Evolutionary conservation across 2,329 filamentous ascomycete species (phyloP).

Genomic region (Endocalyx cinctus): DNA sequence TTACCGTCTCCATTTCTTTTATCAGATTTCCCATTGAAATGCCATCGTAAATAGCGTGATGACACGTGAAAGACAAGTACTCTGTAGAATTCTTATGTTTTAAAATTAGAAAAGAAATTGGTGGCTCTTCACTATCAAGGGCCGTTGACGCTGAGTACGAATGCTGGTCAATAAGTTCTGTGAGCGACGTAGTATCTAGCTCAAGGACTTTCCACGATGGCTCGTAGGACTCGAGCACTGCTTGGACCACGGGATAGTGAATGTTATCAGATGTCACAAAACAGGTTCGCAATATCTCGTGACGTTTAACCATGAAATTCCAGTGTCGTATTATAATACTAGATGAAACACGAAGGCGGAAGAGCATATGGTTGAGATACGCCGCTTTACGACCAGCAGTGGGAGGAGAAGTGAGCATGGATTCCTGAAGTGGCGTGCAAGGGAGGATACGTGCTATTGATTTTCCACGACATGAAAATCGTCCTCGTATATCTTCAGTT

Average conservation of each 20-base stretch:
- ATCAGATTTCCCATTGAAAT: slow-evolving; percentile 68
- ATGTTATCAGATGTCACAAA: slow-evolving; percentile 63
- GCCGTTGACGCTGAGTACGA: slow-evolving; percentile 31
- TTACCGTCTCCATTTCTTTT: slow-evolving; percentile 59
- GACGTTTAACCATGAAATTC: slow-evolving; percentile 57
- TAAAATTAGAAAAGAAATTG: slow-evolving; percentile 40
- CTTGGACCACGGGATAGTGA: slow-evolving; percentile 64
- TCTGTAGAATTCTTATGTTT: slow-evolving; percentile 27
- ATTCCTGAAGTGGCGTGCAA: slow-evolving; percentile 83
- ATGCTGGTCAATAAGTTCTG: slow-evolving; percentile 28
- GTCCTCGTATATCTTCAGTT: slow-evolving; percentile 23
- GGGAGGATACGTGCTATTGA: slow-evolving; percentile 59
- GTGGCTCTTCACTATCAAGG: slow-evolving; percentile 41
- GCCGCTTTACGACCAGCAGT: slow-evolving; percentile 32
- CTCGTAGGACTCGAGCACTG: slow-evolving; percentile 51
- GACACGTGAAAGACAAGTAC: slow-evolving; percentile 51
- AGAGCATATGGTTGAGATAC: slow-evolving; percentile 70
- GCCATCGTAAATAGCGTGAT: slow-evolving; percentile 86
- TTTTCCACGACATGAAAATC: slow-evolving; percentile 27
- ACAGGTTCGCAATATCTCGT: slow-evolving; percentile 73
- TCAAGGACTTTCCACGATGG: slow-evolving; percentile 36
- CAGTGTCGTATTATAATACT: slow-evolving; percentile 54
- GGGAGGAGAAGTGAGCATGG: slow-evolving; percentile 64
- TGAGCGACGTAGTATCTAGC: slow-evolving; percentile 8
- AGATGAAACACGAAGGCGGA: slow-evolving; percentile 52